These are phyloP conservation scores for Ploettnerulaceae sp. DNA, from an alignment of 2,329 filamentous ascomycete genomes.

Conservation along the genomic window DNA sequence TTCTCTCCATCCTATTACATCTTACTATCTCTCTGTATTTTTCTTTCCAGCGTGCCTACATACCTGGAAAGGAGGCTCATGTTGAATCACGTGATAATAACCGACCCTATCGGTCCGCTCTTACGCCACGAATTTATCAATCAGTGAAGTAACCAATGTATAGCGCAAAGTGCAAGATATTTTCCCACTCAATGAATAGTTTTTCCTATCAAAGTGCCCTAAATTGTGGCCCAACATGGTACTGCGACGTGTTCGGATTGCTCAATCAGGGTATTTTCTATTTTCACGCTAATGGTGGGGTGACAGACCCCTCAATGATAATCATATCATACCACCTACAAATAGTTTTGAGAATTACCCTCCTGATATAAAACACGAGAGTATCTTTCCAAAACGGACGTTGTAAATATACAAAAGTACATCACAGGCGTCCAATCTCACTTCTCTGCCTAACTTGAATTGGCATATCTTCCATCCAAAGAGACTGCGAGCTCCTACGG, in stretches of 20 bases:
- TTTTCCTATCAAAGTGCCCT: background rate
- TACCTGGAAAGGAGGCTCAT: too few species aligned
- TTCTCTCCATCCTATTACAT: background rate
- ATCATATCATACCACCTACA: constrained; percentile 1
- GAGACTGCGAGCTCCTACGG: background rate
- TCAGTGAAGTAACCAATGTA: too few species aligned
- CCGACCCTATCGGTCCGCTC: too few species aligned
- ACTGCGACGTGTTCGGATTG: background rate
- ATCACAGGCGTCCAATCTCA: too few species aligned
- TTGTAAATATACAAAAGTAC: background rate
- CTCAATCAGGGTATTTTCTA: background rate
- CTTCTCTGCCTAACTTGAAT: background rate
- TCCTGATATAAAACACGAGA: constrained; percentile 1
- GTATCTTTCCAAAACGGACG: background rate
- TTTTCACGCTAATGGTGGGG: background rate
- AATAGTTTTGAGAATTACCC: background rate
- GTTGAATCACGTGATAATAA: too few species aligned
- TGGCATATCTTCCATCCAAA: background rate
- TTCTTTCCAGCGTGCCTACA: too few species aligned
- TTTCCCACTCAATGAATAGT: too few species aligned
- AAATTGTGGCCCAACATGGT: background rate
- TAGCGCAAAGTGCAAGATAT: too few species aligned
- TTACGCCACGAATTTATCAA: too few species aligned
- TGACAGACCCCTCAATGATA: background rate
- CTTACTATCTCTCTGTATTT: background rate